Percentiles rank a stretch among this genome's conserved stretches.
Evolutionary conservation across 2,329 filamentous ascomycete genomes (phyloP).

Genomic region (Coniochaeta prunicola): DNA sequence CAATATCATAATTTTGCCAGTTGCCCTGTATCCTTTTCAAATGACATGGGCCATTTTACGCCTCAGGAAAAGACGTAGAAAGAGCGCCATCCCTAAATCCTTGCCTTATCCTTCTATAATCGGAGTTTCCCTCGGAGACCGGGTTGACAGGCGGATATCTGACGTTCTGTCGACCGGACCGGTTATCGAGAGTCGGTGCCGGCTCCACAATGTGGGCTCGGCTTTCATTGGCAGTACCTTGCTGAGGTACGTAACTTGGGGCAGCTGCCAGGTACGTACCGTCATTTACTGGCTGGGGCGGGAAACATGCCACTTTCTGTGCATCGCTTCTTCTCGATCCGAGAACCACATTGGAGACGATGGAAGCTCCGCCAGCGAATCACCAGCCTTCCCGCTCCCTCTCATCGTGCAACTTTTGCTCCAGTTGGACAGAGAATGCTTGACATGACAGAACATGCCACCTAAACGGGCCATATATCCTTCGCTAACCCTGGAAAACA

Average conservation of each 20-base stretch:
- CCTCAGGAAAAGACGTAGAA: too few species aligned
- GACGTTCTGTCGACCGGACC: not conserved
- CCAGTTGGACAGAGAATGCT: not conserved
- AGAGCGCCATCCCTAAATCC: too few species aligned
- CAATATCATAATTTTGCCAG: too few species aligned
- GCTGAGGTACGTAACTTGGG: too few species aligned
- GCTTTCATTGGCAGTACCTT: not conserved
- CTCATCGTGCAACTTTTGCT: not conserved
- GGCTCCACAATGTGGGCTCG: not conserved
- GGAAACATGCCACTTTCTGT: constrained; percentile 1
- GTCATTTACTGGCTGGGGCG: not conserved
- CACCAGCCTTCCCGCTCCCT: constrained; percentile 1
- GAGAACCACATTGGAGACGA: not conserved
- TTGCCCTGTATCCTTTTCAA: too few species aligned
- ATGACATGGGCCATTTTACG: too few species aligned
- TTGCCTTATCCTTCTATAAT: not conserved
- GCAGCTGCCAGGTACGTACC: not conserved
- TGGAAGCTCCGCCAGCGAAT: not conserved
- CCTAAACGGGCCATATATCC: not conserved
- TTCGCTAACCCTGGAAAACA: not conserved
- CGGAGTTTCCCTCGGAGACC: not conserved
- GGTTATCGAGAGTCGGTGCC: not conserved
- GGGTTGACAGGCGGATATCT: not conserved
- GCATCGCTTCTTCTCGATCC: constrained; percentile 1
- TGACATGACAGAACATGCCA: not conserved